Percentiles rank a stretch among this genome's conserved stretches.
Conservation (phyloP, 331 rosid species). For the Ulmus americana region DNA sequence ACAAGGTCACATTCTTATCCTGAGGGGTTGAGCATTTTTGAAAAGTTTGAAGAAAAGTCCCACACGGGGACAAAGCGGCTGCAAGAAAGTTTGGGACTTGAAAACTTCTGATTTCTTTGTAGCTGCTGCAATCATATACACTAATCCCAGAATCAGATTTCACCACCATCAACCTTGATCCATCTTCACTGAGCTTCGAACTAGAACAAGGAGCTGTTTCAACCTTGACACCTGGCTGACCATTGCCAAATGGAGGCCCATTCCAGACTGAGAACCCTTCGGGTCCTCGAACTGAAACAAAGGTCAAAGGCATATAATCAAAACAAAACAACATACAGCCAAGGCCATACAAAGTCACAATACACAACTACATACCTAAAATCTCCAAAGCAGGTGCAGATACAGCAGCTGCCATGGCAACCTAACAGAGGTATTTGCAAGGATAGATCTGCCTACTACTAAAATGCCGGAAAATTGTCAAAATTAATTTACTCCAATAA, state of each 20-base stretch:
- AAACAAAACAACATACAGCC: background rate
- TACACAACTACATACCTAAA: slow-evolving; percentile 15
- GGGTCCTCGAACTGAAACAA: slow-evolving; percentile 54
- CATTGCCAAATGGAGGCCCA: slow-evolving; percentile 64
- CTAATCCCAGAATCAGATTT: slow-evolving; percentile 48
- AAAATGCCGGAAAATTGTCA: background rate
- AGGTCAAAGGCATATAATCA: slow-evolving; percentile 5
- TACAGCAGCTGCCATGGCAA: slow-evolving; percentile 45
- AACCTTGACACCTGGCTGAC: slow-evolving; percentile 54
- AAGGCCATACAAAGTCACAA: background rate
- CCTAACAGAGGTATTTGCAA: slow-evolving; percentile 5
- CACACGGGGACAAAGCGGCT: slow-evolving; percentile 61
- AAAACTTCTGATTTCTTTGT: slow-evolving; percentile 57
- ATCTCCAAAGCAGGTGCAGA: slow-evolving; percentile 44
- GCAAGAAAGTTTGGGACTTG: slow-evolving; percentile 52
- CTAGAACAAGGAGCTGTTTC: slow-evolving; percentile 49
- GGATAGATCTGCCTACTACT: background rate
- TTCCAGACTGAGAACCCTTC: slow-evolving; percentile 76
- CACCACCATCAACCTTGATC: slow-evolving; percentile 58
- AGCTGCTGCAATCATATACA: slow-evolving; percentile 45
- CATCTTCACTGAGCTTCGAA: slow-evolving; percentile 67
- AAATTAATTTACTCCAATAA: background rate
- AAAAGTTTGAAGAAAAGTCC: slow-evolving; percentile 70
- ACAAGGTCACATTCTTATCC: slow-evolving; percentile 58
- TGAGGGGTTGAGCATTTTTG: slow-evolving; percentile 63